A percentile compares a stretch with the other conserved stretches of the same genome.
phyloP scores from a whole-genome alignment of 306 rosid genomes.

The Lathyrus sativus region DNA sequence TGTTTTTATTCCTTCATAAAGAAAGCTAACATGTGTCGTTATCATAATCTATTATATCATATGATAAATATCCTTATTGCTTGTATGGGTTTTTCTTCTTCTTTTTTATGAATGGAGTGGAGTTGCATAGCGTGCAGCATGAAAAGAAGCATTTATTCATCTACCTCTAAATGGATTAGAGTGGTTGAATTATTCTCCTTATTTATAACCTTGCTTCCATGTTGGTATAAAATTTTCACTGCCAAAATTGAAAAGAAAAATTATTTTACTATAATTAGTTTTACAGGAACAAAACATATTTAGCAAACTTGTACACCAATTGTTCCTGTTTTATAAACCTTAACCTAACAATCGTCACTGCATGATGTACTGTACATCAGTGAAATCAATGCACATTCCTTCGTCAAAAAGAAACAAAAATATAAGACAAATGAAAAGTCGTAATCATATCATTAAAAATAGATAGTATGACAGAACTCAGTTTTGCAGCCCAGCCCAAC shows the following conservation, averaged over 20 bases:
- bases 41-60: slow-evolving; percentile 48
- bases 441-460: slow-evolving; percentile 49
- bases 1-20: slow-evolving; percentile 30
- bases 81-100: slow-evolving; percentile 34
- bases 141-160: slow-evolving; percentile 39
- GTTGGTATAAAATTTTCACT: slow-evolving; percentile 39
- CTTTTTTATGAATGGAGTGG: slow-evolving; percentile 26
- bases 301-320: slow-evolving; percentile 38
- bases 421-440: slow-evolving; percentile 60
- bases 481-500: slow-evolving; percentile 37
- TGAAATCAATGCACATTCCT: slow-evolving; percentile 76
- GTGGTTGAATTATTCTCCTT: slow-evolving; percentile 42
- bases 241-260: slow-evolving; percentile 16
- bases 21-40: slow-evolving; percentile 45
- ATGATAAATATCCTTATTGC: slow-evolving; percentile 28
- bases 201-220: slow-evolving; percentile 29
- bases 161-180: slow-evolving; percentile 31
- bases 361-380: slow-evolving; percentile 29
- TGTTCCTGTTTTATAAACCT: slow-evolving; percentile 35
- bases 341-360: slow-evolving; percentile 46
- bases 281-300: slow-evolving; percentile 32
- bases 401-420: slow-evolving; percentile 56
- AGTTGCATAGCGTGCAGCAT: slow-evolving; percentile 34
- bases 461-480: slow-evolving; percentile 2
- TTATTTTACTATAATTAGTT: slow-evolving; percentile 23